Conservation (phyloP, 2,329 filamentous ascomycete genomes). For the Colletotrichum camelliae region DNA sequence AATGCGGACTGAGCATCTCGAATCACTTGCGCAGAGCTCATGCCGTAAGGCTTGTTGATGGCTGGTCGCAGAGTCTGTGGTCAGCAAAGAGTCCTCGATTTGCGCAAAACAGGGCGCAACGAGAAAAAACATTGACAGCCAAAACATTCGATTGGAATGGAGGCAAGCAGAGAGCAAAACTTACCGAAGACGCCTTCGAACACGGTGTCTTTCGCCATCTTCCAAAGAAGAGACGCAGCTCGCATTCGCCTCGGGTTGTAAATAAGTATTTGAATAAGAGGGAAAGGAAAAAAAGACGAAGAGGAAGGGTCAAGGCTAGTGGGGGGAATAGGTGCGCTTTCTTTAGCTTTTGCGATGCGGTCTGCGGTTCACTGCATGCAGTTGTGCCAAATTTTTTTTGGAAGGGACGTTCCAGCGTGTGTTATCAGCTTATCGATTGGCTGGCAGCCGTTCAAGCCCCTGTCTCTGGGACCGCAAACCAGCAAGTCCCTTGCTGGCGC, state of each 20-base stretch:
- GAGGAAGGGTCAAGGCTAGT: not conserved
- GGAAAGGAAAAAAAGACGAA: not conserved
- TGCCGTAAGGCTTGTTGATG: constrained; percentile 88
- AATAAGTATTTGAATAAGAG: not conserved
- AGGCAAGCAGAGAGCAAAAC: constrained; percentile 23
- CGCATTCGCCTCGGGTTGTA: constrained; percentile 32
- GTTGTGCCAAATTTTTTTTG: constrained; percentile 14
- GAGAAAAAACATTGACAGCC: not conserved
- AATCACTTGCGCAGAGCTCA: constrained; percentile 89
- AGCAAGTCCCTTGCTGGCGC: constrained; percentile 11
- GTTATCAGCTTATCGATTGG: constrained; percentile 23
- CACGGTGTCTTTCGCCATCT: constrained; percentile 59
- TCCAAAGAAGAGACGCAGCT: constrained; percentile 36
- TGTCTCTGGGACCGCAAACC: not conserved
- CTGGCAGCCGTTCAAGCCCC: not conserved
- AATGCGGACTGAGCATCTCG: constrained; percentile 87
- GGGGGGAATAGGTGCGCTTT: not conserved
- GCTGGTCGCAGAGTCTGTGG: constrained; percentile 53
- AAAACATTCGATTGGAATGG: not conserved
- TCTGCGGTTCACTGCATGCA: constrained; percentile 15
- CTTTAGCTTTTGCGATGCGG: constrained; percentile 17
- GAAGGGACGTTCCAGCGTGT: constrained; percentile 5
- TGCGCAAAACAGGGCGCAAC: not conserved
- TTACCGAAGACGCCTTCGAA: constrained; percentile 65
- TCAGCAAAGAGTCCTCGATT: not conserved